Conservation (phyloP, 257 asterid genomes). For the Orobanche coerulescens region DNA sequence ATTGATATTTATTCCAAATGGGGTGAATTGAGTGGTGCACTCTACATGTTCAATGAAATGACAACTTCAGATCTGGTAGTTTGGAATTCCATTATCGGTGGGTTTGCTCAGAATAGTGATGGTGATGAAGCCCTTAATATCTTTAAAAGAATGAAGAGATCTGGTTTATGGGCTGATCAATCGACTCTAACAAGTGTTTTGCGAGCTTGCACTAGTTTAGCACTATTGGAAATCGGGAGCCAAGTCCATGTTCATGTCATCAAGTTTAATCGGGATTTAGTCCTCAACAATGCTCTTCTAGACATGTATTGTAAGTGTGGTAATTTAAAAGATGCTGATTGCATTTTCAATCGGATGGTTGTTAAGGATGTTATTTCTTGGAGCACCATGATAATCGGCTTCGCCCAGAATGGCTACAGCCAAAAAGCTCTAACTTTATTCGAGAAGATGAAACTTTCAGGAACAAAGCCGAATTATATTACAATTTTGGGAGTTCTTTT, state of each 20-base stretch:
- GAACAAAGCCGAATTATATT: slow-evolving; percentile 31
- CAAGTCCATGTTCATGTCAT: slow-evolving; percentile 35
- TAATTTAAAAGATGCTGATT: slow-evolving; percentile 33
- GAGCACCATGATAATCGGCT: slow-evolving; percentile 49
- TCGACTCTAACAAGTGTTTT: slow-evolving; percentile 68
- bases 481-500: slow-evolving; percentile 42
- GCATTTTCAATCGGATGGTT: slow-evolving; percentile 31
- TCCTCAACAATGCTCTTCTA: background rate
- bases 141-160: slow-evolving; percentile 60
- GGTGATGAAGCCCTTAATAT: slow-evolving; percentile 68
- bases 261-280: background rate
- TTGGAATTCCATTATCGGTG: slow-evolving; percentile 82
- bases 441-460: slow-evolving; percentile 32
- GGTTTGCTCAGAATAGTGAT: slow-evolving; percentile 78
- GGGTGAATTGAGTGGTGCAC: slow-evolving; percentile 43
- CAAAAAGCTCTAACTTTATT: slow-evolving; percentile 36
- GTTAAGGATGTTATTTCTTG: slow-evolving; percentile 44
- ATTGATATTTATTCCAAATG: slow-evolving; percentile 60
- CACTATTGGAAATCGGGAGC: slow-evolving; percentile 47
- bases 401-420: slow-evolving; percentile 45
- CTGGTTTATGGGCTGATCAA: slow-evolving; percentile 51
- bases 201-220: slow-evolving; percentile 79
- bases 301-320: slow-evolving; percentile 57
- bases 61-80: slow-evolving; percentile 60
- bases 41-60: slow-evolving; percentile 56